Percentiles rank a stretch among this genome's conserved stretches.
These are phyloP conservation scores for Holtermannia corniformis DNA, from an alignment of 768 basidiomycete genomes.

Conservation along the genomic window DNA sequence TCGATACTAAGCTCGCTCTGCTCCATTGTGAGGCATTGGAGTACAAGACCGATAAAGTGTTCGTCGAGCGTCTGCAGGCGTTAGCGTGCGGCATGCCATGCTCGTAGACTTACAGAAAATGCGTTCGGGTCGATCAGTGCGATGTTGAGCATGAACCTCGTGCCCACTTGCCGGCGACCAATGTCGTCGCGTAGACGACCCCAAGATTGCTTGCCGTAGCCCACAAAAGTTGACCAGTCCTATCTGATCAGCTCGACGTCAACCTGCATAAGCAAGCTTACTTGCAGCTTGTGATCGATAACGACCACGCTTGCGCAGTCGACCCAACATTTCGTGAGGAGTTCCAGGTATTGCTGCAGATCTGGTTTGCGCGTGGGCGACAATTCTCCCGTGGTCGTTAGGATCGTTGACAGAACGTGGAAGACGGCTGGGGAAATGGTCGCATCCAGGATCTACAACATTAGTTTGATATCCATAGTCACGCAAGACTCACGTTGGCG, in stretches of 20 bases:
- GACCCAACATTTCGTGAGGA: slow-evolving; percentile 64
- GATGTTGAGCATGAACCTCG: slow-evolving; percentile 50
- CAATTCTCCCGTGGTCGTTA: slow-evolving; percentile 26
- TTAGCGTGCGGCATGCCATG: neutral
- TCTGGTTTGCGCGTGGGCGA: slow-evolving; percentile 20
- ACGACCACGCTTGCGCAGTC: slow-evolving; percentile 55
- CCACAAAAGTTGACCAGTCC: slow-evolving; percentile 58
- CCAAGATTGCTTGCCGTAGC: slow-evolving; percentile 51
- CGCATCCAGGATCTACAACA: slow-evolving; percentile 47
- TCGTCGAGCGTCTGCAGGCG: slow-evolving; percentile 45
- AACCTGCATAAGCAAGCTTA: slow-evolving; percentile 21
- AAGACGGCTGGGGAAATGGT: slow-evolving; percentile 52
- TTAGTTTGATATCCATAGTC: neutral
- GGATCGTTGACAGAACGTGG: slow-evolving; percentile 50
- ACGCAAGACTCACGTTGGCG: slow-evolving; percentile 45
- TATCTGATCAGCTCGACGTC: slow-evolving; percentile 25
- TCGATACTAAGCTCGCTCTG: slow-evolving; percentile 47
- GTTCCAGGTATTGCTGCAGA: slow-evolving; percentile 45
- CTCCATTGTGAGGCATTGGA: slow-evolving; percentile 49
- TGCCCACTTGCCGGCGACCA: slow-evolving; percentile 52
- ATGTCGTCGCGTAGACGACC: slow-evolving; percentile 49
- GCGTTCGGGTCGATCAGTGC: slow-evolving; percentile 51
- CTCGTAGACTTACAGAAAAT: slow-evolving; percentile 51
- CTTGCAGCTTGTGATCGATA: slow-evolving; percentile 49
- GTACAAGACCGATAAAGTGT: slow-evolving; percentile 50